Percentiles rank a stretch among this genome's conserved stretches.
These are phyloP conservation scores for Cercospora nicotianae DNA, from an alignment of 2,329 filamentous ascomycete genomes.

Conservation along the genomic window DNA sequence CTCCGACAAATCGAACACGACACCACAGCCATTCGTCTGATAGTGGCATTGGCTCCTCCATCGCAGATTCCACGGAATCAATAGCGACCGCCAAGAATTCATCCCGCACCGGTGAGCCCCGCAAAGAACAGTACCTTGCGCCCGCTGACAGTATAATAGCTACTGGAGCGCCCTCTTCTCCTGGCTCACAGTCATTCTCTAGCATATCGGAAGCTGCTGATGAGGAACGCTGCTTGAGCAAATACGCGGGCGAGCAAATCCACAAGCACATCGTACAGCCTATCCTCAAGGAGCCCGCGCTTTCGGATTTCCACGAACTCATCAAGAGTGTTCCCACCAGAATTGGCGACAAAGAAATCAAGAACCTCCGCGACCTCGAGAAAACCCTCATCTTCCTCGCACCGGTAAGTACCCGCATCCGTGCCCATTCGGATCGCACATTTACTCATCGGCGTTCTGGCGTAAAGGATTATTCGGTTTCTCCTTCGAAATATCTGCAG, in stretches of 20 bases:
- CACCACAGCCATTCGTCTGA: slow-evolving; percentile 75
- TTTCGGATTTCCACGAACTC: slow-evolving; percentile 79
- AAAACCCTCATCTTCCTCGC: slow-evolving; percentile 89
- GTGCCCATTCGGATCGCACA: slow-evolving; percentile 57
- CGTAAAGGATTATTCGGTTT: slow-evolving; percentile 69
- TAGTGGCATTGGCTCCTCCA: slow-evolving; percentile 82
- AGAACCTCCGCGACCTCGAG: slow-evolving; percentile 88
- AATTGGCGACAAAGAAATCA: slow-evolving; percentile 81
- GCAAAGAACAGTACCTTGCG: not conserved
- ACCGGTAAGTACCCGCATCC: slow-evolving; percentile 72
- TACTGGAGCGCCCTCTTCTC: slow-evolving; percentile 8
- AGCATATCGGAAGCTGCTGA: slow-evolving; percentile 40
- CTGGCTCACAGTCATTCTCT: slow-evolving; percentile 47
- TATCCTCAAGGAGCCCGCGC: slow-evolving; percentile 68
- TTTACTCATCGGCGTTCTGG: slow-evolving; percentile 64
- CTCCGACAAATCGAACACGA: slow-evolving; percentile 42
- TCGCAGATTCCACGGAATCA: slow-evolving; percentile 47
- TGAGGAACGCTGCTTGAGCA: slow-evolving; percentile 59
- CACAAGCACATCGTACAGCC: slow-evolving; percentile 76
- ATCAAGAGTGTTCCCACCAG: slow-evolving; percentile 75
- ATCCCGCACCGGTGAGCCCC: slow-evolving; percentile 30
- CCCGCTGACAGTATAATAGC: slow-evolving; percentile 7
- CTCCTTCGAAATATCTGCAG: slow-evolving; percentile 75
- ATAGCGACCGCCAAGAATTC: slow-evolving; percentile 31
- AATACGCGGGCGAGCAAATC: slow-evolving; percentile 73